A percentile compares a stretch with the other conserved stretches of the same genome.
Conservation (phyloP, 2,329 filamentous ascomycete species). For the Hyphodiscus sp. region DNA sequence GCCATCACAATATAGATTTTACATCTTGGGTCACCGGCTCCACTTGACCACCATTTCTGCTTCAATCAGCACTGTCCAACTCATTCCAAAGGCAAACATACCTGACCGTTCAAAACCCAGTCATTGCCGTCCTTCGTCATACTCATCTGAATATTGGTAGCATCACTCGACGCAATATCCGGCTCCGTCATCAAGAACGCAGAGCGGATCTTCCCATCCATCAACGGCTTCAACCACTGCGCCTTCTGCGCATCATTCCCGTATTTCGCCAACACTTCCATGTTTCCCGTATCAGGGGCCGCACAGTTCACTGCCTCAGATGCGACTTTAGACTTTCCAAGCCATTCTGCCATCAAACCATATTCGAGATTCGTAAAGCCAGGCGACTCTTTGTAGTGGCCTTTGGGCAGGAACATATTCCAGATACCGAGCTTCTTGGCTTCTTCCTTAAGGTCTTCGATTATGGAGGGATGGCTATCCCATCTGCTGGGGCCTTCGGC, state of each 20-base stretch:
- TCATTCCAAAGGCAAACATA: conserved; percentile 34
- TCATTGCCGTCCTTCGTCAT: conserved; percentile 80
- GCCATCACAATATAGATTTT: conserved; percentile 95
- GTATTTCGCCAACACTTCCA: conserved; percentile 92
- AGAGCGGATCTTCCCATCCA: conserved; percentile 79
- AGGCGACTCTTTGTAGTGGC: conserved; percentile 90
- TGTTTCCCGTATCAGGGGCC: conserved; percentile 89
- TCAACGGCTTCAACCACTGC: conserved; percentile 72
- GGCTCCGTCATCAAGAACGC: conserved; percentile 95
- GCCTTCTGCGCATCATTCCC: conserved; percentile 80
- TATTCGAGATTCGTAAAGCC: conserved; percentile 96
- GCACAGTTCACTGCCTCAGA: conserved; percentile 87
- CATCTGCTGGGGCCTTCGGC: conserved; percentile 70
- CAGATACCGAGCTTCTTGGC: conserved; percentile 80
- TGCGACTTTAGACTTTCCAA: conserved; percentile 78
- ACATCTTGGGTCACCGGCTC: conserved; percentile 88
- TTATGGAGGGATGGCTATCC: conserved; percentile 68
- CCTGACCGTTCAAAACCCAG: conserved; percentile 83
- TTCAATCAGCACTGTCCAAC: conserved; percentile 14
- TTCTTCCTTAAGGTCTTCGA: conserved; percentile 85
- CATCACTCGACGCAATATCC: conserved; percentile 81
- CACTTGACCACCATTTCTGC: conserved; percentile 98
- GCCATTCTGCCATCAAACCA: conserved; percentile 91
- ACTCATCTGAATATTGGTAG: conserved; percentile 81
- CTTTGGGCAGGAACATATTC: conserved; percentile 97